These are phyloP conservation scores for Paragyromitra xinjiangensis DNA, from an alignment of 495 filamentous ascomycete genomes.

Conservation along the genomic window DNA sequence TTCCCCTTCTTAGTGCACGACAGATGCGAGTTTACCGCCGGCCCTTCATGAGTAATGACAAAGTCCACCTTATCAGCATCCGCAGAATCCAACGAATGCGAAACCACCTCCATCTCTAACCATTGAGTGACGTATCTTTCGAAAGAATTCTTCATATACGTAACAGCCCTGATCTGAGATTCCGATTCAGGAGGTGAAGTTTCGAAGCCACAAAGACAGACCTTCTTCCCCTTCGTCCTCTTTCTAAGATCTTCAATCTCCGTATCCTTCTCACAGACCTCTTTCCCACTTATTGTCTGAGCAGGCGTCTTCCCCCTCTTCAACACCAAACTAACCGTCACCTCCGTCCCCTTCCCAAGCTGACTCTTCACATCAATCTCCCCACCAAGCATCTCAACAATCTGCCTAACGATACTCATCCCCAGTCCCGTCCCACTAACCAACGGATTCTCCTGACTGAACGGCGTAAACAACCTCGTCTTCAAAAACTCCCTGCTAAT, in stretches of 20 bases:
- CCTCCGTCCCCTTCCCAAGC: conserved; percentile 67
- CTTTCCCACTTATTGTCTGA: neutral
- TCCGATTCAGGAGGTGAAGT: conserved; percentile 17
- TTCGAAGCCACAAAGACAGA: conserved; percentile 59
- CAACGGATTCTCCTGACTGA: conserved; percentile 74
- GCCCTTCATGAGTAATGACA: conserved; percentile 50
- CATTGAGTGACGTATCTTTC: conserved; percentile 58
- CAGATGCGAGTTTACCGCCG: conserved; percentile 43
- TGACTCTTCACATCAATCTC: conserved; percentile 70
- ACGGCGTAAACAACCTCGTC: conserved; percentile 72
- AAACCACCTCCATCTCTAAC: conserved; percentile 60
- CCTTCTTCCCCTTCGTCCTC: conserved; percentile 53
- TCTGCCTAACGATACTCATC: conserved; percentile 73
- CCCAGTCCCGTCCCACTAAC: conserved; percentile 75
- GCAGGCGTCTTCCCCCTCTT: conserved; percentile 25
- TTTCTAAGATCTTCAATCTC: conserved; percentile 49
- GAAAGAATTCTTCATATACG: conserved; percentile 58
- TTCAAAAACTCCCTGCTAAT: conserved; percentile 75
- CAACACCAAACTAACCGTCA: conserved; percentile 61
- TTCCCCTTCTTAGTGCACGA: conserved; percentile 22
- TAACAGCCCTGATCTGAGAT: conserved; percentile 55
- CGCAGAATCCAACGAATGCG: neutral
- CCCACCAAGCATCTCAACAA: conserved; percentile 68
- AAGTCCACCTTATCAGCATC: conserved; percentile 28
- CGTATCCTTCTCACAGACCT: conserved; percentile 18